Conservation (phyloP, 2,329 filamentous ascomycete genomes). For the Blastomyces parvus region DNA sequence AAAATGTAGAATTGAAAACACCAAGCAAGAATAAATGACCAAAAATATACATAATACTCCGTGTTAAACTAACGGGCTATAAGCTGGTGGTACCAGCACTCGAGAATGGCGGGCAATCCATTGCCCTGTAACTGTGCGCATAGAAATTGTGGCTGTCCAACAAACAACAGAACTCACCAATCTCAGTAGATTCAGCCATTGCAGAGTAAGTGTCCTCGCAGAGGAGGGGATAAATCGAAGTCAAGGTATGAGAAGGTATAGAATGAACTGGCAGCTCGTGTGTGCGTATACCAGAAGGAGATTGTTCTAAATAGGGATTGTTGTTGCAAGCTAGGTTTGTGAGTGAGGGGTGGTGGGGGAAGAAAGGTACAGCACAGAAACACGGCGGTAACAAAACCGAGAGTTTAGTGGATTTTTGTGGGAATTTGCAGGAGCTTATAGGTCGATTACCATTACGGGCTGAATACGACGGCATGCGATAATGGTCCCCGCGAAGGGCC, state of each 20-base stretch:
- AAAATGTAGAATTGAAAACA: neutral
- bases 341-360: slow-evolving; percentile 1
- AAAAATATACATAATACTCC: neutral
- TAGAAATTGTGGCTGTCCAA: neutral
- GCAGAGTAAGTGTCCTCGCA: slow-evolving; percentile 9
- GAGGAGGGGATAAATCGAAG: neutral
- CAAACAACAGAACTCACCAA: slow-evolving; percentile 14
- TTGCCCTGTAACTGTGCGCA: neutral
- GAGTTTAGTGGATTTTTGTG: neutral
- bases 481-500: neutral
- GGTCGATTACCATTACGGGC: neutral
- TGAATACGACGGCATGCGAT: neutral
- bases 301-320: neutral
- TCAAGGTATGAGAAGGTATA: neutral
- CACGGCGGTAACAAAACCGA: neutral
- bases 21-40: neutral
- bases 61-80: neutral
- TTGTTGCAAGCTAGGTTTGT: neutral
- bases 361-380: neutral
- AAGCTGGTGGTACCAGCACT: neutral
- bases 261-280: slow-evolving; percentile 1
- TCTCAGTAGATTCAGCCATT: slow-evolving; percentile 17
- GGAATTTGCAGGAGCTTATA: neutral
- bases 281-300: neutral
- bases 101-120: neutral